Base-by-base conservation (phyloP, 202 grass and related monocot species). In the Saccharum hybrid region DNA sequence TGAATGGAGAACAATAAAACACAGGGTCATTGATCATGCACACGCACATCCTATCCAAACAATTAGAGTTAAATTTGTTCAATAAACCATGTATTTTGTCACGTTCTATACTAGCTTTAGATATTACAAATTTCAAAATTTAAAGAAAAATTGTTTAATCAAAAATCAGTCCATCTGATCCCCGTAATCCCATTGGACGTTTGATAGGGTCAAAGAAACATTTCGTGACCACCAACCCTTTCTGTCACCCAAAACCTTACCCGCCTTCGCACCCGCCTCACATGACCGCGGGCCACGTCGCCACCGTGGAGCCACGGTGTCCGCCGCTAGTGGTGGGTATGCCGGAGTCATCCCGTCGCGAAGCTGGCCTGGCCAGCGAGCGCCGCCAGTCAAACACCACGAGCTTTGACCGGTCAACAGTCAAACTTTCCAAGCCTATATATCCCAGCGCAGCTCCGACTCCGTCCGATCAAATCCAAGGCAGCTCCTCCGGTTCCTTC, bases 341-440 rank as follows among this genome's bases (percentile, higher is more conserved):
- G n/a, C n/a, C n/a, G 18, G 14, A 6, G 41, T 18, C 59, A 28
- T 0, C 10, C 1, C 9, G 26, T 48, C 19, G 51, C 46, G 19
- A 33, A 19, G 70, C 46, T 54, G 39, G 30, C 69, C 79, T 19
- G 15, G 26, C 36, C 71, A 31, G 10, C 14, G 70, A 43, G 45
- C 73, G 89, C 89, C 93, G 84, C 86, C 90, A 81, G 97, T 99
- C 97, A 94, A 91, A 92, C 72, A 8, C 73, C 90, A 94, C 88
- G 90, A 99, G 88, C 46, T 89, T 96, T 88, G 97, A 99, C 86
- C 12, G 15, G 86, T 96, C 91, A 94, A 92, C 86, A 83, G 97
- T 99, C 97, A 99, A 94, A 96, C 3, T 85, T 96, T 93, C 71
- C 46, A 83, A 67, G 64, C 66, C 83, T 82, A 88, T 77, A 87